These are phyloP conservation scores for Phaeosphaeriaceae sp. DNA, from an alignment of 2,329 filamentous ascomycete species.

Conservation along the genomic window DNA sequence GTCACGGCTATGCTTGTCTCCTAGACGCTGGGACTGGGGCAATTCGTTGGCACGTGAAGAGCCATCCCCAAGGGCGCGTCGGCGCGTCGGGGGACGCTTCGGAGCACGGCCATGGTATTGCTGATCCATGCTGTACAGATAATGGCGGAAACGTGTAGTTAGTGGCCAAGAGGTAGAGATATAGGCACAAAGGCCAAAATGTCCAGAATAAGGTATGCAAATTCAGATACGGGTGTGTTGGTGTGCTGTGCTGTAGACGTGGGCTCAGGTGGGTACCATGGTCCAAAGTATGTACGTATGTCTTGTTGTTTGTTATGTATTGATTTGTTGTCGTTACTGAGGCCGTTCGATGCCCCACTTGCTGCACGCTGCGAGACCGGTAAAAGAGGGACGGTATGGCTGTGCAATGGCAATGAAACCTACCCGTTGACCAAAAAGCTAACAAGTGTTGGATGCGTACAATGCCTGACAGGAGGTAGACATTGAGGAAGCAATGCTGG, in stretches of 20 bases:
- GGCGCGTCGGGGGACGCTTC: conserved; percentile 41
- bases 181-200: conserved; percentile 24
- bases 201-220: conserved; percentile 33
- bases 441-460: conserved; percentile 44
- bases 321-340: conserved; percentile 28
- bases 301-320: conserved; percentile 25
- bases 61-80: conserved; percentile 41
- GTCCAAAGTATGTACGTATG: conserved; percentile 6
- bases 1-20: conserved; percentile 28
- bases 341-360: conserved; percentile 17
- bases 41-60: conserved; percentile 42
- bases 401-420: conserved; percentile 32
- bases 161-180: conserved; percentile 14
- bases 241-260: conserved; percentile 11
- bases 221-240: conserved; percentile 23
- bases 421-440: conserved; percentile 38
- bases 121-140: conserved; percentile 37
- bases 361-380: conserved; percentile 24
- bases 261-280: conserved; percentile 23
- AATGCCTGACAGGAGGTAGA: conserved; percentile 22
- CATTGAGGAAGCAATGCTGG: conserved; percentile 14
- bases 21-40: conserved; percentile 20
- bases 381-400: conserved; percentile 39
- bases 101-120: conserved; percentile 37
- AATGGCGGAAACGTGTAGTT: neutral